phyloP scores from a whole-genome alignment of 176 grass and related monocot species.

The Typha latifolia region DNA sequence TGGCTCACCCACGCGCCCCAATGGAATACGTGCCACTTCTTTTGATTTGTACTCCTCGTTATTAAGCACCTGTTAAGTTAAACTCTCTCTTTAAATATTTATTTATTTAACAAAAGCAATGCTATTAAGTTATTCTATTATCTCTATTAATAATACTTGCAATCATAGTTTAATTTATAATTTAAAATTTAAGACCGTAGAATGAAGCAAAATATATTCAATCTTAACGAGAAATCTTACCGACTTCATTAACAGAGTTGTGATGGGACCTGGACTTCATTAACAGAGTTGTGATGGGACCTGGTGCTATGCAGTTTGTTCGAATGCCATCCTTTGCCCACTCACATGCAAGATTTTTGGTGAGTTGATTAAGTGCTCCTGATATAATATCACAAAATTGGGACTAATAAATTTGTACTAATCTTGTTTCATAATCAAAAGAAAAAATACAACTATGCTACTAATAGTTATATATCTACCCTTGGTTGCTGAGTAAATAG shows the following conservation, averaged over 20 bases:
- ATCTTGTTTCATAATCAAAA: background rate
- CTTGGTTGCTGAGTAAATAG: background rate
- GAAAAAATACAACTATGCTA: background rate
- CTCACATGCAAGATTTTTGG: slow-evolving; percentile 18
- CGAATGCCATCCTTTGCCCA: slow-evolving; percentile 16
- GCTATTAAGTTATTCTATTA: too few species aligned
- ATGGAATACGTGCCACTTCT: slow-evolving; percentile 14
- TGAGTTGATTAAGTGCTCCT: slow-evolving; percentile 24
- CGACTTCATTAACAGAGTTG: too few species aligned
- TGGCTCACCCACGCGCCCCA: slow-evolving; percentile 25
- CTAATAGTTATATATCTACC: background rate
- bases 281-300: background rate
- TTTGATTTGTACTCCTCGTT: background rate
- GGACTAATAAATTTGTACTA: background rate
- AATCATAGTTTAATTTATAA: too few species aligned
- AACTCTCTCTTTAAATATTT: too few species aligned
- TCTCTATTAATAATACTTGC: too few species aligned
- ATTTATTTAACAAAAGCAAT: too few species aligned
- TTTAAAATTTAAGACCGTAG: too few species aligned
- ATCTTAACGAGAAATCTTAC: too few species aligned
- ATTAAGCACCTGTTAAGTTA: background rate
- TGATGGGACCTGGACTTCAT: too few species aligned
- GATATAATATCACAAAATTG: background rate
- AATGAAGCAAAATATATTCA: too few species aligned
- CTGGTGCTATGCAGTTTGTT: slow-evolving; percentile 12